Percentiles rank a stretch among this genome's conserved stretches.
These are phyloP conservation scores for Venturia nashicola DNA, from an alignment of 2,329 filamentous ascomycete species.

Conservation along the genomic window DNA sequence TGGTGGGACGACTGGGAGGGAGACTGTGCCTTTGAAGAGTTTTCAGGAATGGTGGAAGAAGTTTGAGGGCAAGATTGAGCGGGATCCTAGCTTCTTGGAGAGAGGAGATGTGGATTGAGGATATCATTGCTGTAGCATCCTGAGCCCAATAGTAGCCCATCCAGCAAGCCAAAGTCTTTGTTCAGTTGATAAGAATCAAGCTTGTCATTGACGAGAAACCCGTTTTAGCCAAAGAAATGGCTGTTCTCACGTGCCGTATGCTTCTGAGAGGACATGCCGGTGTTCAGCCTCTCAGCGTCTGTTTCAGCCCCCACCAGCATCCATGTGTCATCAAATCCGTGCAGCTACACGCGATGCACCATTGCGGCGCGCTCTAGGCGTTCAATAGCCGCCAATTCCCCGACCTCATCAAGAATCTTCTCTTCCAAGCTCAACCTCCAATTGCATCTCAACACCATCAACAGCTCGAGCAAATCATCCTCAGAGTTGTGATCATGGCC, in stretches of 20 bases:
- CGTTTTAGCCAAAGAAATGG: too few relatives aligned
- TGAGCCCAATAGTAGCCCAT: too few relatives aligned
- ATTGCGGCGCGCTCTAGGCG: background rate
- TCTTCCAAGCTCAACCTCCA: background rate
- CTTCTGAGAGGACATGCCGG: background rate
- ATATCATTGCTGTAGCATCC: background rate
- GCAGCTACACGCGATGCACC: background rate
- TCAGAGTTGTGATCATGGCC: background rate
- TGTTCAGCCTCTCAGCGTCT: background rate
- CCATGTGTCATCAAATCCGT: background rate
- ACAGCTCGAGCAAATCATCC: background rate
- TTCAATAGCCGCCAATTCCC: background rate
- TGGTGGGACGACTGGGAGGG: slow-evolving; percentile 50
- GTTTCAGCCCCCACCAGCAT: background rate
- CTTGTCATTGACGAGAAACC: too few relatives aligned
- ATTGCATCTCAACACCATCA: background rate
- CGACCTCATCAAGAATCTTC: background rate
- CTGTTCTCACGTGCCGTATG: too few relatives aligned
- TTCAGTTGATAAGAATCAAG: too few relatives aligned
- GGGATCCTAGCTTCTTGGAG: slow-evolving; percentile 83
- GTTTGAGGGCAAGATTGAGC: slow-evolving; percentile 76
- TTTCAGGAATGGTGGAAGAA: slow-evolving; percentile 98
- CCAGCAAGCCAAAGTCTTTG: too few relatives aligned
- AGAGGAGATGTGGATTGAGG: slow-evolving; percentile 37
- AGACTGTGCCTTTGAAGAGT: slow-evolving; percentile 84